Conservation (phyloP, 495 filamentous ascomycete species). For the Podospora tetraspora region DNA sequence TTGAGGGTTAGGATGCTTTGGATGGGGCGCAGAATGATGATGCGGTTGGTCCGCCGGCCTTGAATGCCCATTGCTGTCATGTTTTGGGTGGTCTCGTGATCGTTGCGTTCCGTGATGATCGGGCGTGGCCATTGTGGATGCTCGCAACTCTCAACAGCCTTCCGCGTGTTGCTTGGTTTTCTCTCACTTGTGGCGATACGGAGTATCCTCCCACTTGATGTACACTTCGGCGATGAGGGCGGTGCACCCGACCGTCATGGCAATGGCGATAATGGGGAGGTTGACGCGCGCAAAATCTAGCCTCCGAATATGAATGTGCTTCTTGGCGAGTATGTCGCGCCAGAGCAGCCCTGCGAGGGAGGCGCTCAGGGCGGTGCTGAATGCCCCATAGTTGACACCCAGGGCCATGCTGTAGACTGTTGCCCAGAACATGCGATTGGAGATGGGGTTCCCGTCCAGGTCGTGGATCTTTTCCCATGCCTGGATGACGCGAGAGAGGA, state of each 20-base stretch:
- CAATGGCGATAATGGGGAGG: constrained; percentile 61
- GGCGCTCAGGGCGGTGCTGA: constrained; percentile 60
- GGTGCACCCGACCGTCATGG: constrained; percentile 56
- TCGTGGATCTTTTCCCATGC: constrained; percentile 55
- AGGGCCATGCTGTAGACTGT: constrained; percentile 64
- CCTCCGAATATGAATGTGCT: constrained; percentile 53
- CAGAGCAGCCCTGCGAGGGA: constrained; percentile 62
- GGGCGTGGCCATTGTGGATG: neutral
- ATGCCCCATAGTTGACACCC: constrained; percentile 64
- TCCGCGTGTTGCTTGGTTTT: neutral
- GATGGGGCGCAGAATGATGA: neutral
- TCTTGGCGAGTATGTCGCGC: constrained; percentile 58
- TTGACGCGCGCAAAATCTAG: constrained; percentile 60
- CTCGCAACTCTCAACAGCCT: too few relatives aligned
- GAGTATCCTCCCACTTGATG: constrained; percentile 23
- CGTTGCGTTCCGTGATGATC: too few relatives aligned
- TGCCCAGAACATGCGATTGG: constrained; percentile 58
- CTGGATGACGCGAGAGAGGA: constrained; percentile 60
- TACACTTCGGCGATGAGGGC: constrained; percentile 58
- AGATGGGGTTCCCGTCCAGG: constrained; percentile 37
- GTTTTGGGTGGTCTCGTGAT: too few relatives aligned
- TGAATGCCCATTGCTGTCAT: neutral
- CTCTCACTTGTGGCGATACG: neutral
- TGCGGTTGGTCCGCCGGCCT: neutral
- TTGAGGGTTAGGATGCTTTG: neutral